A percentile compares a stretch with the other conserved stretches of the same genome.
phyloP scores from a whole-genome alignment of 257 asterid genomes.

The Vinca minor region DNA sequence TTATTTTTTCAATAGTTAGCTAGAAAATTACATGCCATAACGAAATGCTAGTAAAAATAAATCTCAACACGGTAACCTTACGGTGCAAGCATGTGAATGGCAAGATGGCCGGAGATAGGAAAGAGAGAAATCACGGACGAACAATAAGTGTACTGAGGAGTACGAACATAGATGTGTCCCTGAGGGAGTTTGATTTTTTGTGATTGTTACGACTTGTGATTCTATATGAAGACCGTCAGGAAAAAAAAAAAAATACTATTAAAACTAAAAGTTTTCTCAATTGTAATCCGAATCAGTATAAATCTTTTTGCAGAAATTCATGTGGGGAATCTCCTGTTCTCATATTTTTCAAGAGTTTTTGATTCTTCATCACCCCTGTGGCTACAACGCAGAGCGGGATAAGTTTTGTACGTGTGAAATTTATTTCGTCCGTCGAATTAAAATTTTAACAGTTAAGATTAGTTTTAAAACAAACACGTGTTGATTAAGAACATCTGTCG shows the following conservation, averaged over 20 bases:
- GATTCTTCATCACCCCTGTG: too few species aligned
- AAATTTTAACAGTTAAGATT: too few species aligned
- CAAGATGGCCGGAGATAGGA: neutral
- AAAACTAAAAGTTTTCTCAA: neutral
- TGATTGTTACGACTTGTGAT: constrained; percentile 28
- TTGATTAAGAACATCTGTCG: too few species aligned
- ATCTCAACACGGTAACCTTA: too few species aligned
- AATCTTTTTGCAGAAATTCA: constrained; percentile 12
- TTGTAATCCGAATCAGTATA: neutral
- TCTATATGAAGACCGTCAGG: constrained; percentile 11
- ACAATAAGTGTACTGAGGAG: constrained; percentile 25
- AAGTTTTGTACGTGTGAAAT: too few species aligned
- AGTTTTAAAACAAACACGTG: too few species aligned
- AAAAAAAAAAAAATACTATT: neutral
- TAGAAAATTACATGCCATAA: too few species aligned
- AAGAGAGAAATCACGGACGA: constrained; percentile 24
- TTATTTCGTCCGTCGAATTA: too few species aligned
- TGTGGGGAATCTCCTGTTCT: constrained; percentile 17
- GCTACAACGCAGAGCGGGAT: too few species aligned
- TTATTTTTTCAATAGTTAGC: too few species aligned
- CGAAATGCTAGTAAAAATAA: too few species aligned
- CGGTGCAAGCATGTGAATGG: too few species aligned
- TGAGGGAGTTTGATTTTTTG: constrained; percentile 24
- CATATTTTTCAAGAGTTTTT: constrained; percentile 15
- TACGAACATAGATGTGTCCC: constrained; percentile 9